Evolutionary conservation across 306 rosid genomes (phyloP), one percentile per base, ranked within the genome.

Genomic region (Ceratonia siliqua): DNA sequence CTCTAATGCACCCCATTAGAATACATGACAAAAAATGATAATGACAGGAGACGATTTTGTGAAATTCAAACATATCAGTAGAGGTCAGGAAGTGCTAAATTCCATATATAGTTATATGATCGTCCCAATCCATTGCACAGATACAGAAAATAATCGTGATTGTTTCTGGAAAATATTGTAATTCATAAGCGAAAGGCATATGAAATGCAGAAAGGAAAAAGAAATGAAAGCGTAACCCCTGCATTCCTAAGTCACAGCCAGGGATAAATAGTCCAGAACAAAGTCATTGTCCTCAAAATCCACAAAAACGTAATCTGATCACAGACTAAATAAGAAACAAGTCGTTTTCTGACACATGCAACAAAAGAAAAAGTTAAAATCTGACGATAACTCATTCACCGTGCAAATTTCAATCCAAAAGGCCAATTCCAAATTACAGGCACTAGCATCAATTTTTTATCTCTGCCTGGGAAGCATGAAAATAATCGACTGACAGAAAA

Each of bases 361-460:
- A 50, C 25, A 53, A 22, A 62, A 24, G 20, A 32, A 32, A 48
- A 42, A 0, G 65, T 56, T 68, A n/a, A 41, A 58, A 63, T 59
- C 28, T 73, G 64, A 76, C 20, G 17, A 75, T 70, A 43, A 15
- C 74, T 33, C 13, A 32, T 68, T 22, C 78, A 53, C 12, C 69
- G 28, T 48, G 68, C 63, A 50, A 25, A 18, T 41, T 35, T 21
- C 36, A 13, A 5, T 4, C 42, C 59, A 14, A 8, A 14, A 61
- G 28, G 57, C 42, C 30, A 70, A 56, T 8, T 53, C 66, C 62
- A 63, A 70, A 62, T 24, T 25, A 42, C 62, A 20, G 67, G 39
- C 35, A 25, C 41, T 13, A 10, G 15, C n/a, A 76, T 70, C 27
- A 63, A 67, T 57, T 8, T 6, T 35, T 63, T 71, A 30, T 36